These are phyloP conservation scores for Peterozyma toletana DNA, from an alignment of 805 yeast genomes.

Conservation along the genomic window DNA sequence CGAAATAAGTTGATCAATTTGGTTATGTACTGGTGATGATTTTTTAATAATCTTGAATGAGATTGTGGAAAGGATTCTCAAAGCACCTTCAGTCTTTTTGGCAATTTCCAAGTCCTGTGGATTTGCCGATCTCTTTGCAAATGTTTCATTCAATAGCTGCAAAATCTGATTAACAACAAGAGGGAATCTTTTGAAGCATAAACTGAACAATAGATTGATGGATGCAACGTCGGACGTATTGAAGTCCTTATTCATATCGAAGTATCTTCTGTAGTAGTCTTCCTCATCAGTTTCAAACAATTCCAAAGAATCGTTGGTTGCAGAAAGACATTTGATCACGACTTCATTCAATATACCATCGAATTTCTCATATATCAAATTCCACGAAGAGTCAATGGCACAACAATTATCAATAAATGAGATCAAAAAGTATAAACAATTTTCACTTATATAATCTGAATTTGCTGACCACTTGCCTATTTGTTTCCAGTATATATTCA, in stretches of 20 bases:
- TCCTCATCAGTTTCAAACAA: conserved; percentile 81
- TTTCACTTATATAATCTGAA: conserved; percentile 57
- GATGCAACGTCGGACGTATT: conserved; percentile 45
- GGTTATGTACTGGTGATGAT: conserved; percentile 45
- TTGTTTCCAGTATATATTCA: conserved; percentile 51
- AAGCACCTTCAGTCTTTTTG: conserved; percentile 62
- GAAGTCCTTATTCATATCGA: conserved; percentile 46
- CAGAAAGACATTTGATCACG: conserved; percentile 69
- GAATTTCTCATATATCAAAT: conserved; percentile 54
- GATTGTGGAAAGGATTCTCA: conserved; percentile 67
- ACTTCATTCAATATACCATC: conserved; percentile 62
- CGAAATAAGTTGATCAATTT: conserved; percentile 57
- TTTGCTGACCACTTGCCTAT: conserved; percentile 64
- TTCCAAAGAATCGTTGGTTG: conserved; percentile 61
- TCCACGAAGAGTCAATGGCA: conserved; percentile 54
- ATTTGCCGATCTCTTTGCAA: conserved; percentile 25
- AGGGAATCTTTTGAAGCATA: conserved; percentile 26
- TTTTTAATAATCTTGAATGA: conserved; percentile 45
- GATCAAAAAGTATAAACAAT: conserved; percentile 56
- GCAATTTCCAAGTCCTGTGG: conserved; percentile 30
- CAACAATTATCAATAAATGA: conserved; percentile 54
- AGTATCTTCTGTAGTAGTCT: conserved; percentile 71
- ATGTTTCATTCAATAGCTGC: conserved; percentile 42
- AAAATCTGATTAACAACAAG: conserved; percentile 43
- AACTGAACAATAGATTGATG: conserved; percentile 34